Percentiles rank a stretch among this genome's conserved stretches.
Evolutionary conservation across 441 rosid genomes (phyloP).

Genomic region (Sinapis alba): DNA sequence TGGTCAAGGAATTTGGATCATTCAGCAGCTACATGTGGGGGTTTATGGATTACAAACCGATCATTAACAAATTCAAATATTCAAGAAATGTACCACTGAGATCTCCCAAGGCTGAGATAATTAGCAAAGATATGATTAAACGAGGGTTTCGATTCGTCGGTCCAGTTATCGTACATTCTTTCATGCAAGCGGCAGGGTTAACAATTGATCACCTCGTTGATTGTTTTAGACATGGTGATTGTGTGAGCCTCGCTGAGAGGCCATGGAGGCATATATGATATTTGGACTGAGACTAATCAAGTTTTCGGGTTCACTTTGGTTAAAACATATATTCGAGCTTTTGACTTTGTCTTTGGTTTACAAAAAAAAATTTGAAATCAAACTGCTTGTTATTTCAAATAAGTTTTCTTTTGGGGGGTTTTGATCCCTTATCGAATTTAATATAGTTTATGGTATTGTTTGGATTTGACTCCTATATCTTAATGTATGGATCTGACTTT

Average conservation of each 20-base stretch:
- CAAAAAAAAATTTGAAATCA: neutral
- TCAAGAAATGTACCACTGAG: conserved; percentile 82
- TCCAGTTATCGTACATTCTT: conserved; percentile 88
- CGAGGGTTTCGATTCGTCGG: conserved; percentile 86
- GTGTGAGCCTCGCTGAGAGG: conserved; percentile 78
- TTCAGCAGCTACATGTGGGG: conserved; percentile 90
- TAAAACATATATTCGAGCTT: neutral
- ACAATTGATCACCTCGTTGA: conserved; percentile 87
- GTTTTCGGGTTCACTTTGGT: neutral
- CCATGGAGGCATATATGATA: conserved; percentile 82
- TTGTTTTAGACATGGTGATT: conserved; percentile 75
- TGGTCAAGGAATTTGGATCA: conserved; percentile 75
- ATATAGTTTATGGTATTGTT: neutral
- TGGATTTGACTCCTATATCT: neutral
- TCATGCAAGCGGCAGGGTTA: conserved; percentile 92
- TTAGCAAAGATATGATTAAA: conserved; percentile 76
- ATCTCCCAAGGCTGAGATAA: conserved; percentile 73
- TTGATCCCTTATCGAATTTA: neutral
- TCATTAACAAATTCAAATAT: conserved; percentile 63
- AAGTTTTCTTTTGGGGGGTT: neutral
- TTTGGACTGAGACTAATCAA: neutral
- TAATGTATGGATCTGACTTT: neutral
- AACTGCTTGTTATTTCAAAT: neutral
- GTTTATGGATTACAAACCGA: conserved; percentile 74
- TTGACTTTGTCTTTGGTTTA: neutral